A percentile compares a stretch with the other conserved stretches of the same genome.
phyloP scores from a whole-genome alignment of 352 stramenopile species.

The Globisporangium solare region DNA sequence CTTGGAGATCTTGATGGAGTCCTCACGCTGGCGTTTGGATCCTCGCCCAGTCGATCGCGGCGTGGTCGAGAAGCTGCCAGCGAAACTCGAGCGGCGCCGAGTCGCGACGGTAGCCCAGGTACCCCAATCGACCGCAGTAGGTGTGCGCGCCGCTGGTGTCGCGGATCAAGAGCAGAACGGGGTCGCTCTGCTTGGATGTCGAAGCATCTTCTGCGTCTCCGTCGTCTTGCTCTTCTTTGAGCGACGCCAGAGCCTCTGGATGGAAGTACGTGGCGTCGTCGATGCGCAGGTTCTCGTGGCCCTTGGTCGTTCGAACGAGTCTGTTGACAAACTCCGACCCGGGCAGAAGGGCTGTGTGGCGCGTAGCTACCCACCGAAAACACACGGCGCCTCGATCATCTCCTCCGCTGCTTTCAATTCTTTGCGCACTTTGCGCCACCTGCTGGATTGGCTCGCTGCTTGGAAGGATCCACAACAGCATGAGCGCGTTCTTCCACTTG shows the following conservation, averaged over 20 bases:
- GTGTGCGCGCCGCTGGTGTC: slow-evolving; percentile 52
- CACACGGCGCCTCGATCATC: slow-evolving; percentile 19
- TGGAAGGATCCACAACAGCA: slow-evolving; percentile 20
- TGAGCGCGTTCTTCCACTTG: slow-evolving; percentile 45
- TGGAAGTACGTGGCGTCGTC: slow-evolving; percentile 20
- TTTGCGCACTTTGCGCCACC: no score
- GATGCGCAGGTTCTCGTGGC: slow-evolving; percentile 25
- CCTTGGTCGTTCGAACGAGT: slow-evolving; percentile 21
- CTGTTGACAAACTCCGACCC: slow-evolving; percentile 27
- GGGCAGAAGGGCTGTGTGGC: no score
- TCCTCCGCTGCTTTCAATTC: background rate
- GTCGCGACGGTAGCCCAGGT: slow-evolving; percentile 28
- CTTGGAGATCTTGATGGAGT: no score
- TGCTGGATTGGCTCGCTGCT: no score
- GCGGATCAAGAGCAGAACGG: slow-evolving; percentile 48
- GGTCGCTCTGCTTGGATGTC: background rate
- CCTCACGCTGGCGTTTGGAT: slow-evolving; percentile 11
- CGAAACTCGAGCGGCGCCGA: slow-evolving; percentile 52
- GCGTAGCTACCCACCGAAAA: slow-evolving; percentile 35
- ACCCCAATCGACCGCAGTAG: slow-evolving; percentile 54
- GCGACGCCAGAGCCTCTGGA: no score
- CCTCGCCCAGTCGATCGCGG: slow-evolving; percentile 20
- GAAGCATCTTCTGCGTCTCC: no score
- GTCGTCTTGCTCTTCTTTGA: background rate
- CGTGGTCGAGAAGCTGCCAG: slow-evolving; percentile 55